These are phyloP conservation scores for Lagenidium giganteum DNA, from an alignment of 352 stramenopile genomes.

Conservation along the genomic window DNA sequence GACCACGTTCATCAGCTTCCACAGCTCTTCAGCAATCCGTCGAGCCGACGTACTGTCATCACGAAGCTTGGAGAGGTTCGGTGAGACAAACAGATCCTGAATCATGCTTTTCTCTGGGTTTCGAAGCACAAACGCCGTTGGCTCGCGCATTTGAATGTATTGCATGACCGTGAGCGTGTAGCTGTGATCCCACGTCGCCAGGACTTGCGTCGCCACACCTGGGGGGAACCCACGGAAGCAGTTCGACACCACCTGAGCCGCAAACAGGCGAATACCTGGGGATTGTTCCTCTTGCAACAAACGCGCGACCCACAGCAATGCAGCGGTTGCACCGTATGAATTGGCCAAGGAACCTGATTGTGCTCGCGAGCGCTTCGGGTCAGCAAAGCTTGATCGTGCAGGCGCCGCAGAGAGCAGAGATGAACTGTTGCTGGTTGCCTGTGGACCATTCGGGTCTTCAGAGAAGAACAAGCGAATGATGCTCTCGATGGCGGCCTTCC, in stretches of 20 bases:
- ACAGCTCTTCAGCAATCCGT: constrained; percentile 58
- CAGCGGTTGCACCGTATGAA: constrained; percentile 60
- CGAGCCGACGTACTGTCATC: constrained; percentile 74
- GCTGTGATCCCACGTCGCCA: constrained; percentile 79
- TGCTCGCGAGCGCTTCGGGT: neutral
- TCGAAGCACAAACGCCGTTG: constrained; percentile 62
- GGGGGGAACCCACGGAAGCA: constrained; percentile 76
- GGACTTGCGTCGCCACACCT: constrained; percentile 58
- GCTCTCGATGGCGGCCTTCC: constrained; percentile 80
- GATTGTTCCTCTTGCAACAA: constrained; percentile 63
- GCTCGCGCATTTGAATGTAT: constrained; percentile 76
- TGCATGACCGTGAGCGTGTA: constrained; percentile 73
- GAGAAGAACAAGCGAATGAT: constrained; percentile 81
- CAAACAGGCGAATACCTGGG: constrained; percentile 66
- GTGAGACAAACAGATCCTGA: constrained; percentile 48
- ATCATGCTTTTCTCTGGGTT: constrained; percentile 76
- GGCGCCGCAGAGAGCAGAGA: too few relatives aligned
- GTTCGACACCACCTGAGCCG: constrained; percentile 75
- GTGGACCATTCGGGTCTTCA: constrained; percentile 45
- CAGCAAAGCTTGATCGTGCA: too few relatives aligned
- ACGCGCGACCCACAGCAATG: constrained; percentile 61
- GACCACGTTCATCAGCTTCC: constrained; percentile 68
- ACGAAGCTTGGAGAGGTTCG: constrained; percentile 54
- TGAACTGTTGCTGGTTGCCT: constrained; percentile 4
- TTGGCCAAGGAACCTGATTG: constrained; percentile 29